Base-by-base conservation (phyloP, 805 yeast species). In the Kazachstania africana region DNA sequence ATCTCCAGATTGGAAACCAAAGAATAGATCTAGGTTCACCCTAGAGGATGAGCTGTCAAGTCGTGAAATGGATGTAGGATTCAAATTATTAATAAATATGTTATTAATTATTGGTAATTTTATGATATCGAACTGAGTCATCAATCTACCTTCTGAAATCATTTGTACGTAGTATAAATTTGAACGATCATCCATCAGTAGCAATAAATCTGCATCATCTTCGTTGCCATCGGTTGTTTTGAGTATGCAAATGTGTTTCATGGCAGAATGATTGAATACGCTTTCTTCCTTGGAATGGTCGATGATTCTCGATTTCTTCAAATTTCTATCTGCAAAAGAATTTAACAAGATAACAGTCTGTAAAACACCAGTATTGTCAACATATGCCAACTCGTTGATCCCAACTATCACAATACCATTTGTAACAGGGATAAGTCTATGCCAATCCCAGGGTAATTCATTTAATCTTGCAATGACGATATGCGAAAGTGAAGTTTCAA, bases 371-470 rank as follows among this genome's bases (percentile, higher is more conserved):
- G 54, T 39, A 24, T 82, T 73, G 47, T 87, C 95, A 12, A 84
- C 68, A 53, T 82, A 87, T 8, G 83, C 59, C 6, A 87, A 42
- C 44, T 78, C 81, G 49, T 87, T 85, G 22, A 78, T 67, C 1
- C 96, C 95, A 3, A 82, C 33, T 4, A 72, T 43, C 5, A 85
- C 55, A 28, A 75, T 60, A 1, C 96, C 95, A 3, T 63, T 61
- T 2, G 70, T 64, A 21, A 84, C 58, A 0, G 95, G 77, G 8
- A 78, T 54, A 8, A 85, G 55, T 12, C 65, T 57, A 41, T 73
- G 77, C 2, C 78, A 50, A 50, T 83, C 95, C 55, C 72, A 82
- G 0, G 95, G 94, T 18, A 88, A 59, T 24, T 66, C 66, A 12
- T 69, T 65, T 5, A 80, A 60, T 30, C 72, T 75, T 37, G 78